These are phyloP conservation scores for Petunia axillaris DNA, from an alignment of 257 asterid genomes.

Conservation along the genomic window DNA sequence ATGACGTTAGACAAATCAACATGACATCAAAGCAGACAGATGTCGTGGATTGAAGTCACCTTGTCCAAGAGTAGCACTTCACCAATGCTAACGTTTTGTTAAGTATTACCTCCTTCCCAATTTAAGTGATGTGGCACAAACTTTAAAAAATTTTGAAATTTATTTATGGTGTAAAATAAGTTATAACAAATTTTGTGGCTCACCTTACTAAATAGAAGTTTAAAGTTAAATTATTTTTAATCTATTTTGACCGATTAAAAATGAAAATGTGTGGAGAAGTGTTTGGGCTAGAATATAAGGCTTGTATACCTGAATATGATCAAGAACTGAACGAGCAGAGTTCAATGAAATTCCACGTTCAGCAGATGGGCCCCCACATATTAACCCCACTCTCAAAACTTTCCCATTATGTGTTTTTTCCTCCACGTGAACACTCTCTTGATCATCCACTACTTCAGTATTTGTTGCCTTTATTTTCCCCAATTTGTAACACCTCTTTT, in stretches of 20 bases:
- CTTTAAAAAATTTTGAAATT: no score
- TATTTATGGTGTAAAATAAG: no score
- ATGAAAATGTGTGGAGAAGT: no score
- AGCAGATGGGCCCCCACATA: conserved; percentile 91
- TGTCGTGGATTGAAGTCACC: not conserved
- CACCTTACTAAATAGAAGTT: no score
- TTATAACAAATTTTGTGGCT: no score
- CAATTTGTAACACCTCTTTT: conserved; percentile 30
- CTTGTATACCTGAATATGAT: conserved; percentile 70
- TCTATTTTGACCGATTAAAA: no score
- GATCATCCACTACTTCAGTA: conserved; percentile 36
- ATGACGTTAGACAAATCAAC: not conserved
- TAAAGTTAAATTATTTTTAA: no score
- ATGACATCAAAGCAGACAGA: not conserved
- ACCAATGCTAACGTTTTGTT: no score
- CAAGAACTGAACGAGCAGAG: conserved; percentile 89
- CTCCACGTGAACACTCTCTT: conserved; percentile 24
- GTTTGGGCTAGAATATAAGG: not conserved
- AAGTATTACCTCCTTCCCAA: no score
- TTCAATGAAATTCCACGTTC: conserved; percentile 89
- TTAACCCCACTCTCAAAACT: conserved; percentile 66
- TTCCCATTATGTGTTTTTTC: conserved; percentile 34
- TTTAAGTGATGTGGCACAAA: no score
- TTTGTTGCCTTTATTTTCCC: conserved; percentile 43
- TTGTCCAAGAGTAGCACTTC: no score